Percentiles rank a stretch among this genome's conserved stretches.
Conservation (phyloP, 2,329 filamentous ascomycete species). For the Mycosphaerella arachidis region DNA sequence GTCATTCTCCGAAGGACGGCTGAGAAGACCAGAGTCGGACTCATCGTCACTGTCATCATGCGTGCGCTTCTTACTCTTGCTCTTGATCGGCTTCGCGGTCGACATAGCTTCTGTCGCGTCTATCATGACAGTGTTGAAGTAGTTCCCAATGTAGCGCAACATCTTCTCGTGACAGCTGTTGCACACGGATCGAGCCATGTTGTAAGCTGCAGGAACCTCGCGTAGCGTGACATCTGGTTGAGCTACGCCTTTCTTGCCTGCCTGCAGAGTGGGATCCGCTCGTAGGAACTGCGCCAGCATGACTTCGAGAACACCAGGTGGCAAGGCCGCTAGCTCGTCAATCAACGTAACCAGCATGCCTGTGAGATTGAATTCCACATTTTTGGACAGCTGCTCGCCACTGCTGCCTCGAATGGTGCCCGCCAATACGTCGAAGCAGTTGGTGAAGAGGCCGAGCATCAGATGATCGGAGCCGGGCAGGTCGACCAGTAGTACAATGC, state of each 20-base stretch:
- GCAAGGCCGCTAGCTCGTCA: conserved; percentile 75
- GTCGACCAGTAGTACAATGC: conserved; percentile 85
- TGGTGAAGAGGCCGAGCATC: conserved; percentile 75
- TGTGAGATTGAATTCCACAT: conserved; percentile 89
- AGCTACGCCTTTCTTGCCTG: conserved; percentile 42
- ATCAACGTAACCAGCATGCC: conserved; percentile 78
- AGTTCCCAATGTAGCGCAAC: conserved; percentile 89
- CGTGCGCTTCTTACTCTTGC: conserved; percentile 36
- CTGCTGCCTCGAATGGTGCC: conserved; percentile 67
- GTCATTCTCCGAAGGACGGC: conserved; percentile 69
- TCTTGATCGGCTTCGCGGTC: conserved; percentile 46
- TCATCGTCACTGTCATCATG: conserved; percentile 40
- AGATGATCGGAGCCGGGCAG: conserved; percentile 76
- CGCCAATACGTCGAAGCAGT: conserved; percentile 88
- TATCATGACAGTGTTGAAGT: conserved; percentile 94
- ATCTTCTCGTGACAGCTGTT: conserved; percentile 87
- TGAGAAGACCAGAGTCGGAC: conserved; percentile 34
- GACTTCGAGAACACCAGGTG: conserved; percentile 78
- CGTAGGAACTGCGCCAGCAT: conserved; percentile 94
- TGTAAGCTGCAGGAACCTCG: conserved; percentile 85
- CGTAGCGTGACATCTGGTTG: conserved; percentile 50
- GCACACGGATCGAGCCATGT: conserved; percentile 94
- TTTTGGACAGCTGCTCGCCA: conserved; percentile 82
- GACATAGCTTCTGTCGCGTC: conserved; percentile 57
- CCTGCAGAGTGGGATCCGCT: conserved; percentile 61